Base-by-base conservation (phyloP, 2,329 filamentous ascomycete species). In the Paradendryphiella salina region DNA sequence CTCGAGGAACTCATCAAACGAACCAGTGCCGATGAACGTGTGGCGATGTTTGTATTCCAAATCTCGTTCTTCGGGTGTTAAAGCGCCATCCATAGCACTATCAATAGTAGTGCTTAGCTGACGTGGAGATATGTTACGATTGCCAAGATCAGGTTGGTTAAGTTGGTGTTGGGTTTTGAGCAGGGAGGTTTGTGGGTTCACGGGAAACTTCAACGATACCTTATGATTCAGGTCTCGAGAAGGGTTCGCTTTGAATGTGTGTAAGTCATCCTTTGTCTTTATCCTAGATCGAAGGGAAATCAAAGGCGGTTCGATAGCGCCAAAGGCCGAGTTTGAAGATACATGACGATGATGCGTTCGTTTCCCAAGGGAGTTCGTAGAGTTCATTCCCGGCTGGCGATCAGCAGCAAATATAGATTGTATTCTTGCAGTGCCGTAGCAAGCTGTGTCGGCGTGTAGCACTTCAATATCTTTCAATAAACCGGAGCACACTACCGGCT, bases 41-140 rank as follows among this genome's bases (percentile, higher is more conserved):
- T 66, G 65, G n/a, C 65, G 66, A 28, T 67, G 59, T 28, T 66
- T 61, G 51, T 69, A 69, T 33, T 66, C 60, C 3, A 67, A 50
- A 13, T 67, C 65, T 9, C 50, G 46, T 29, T 64, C 64, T 40
- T 50, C 44, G 17, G 44, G 41, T 2, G 45, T 40, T 32, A 52
- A 13, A 11, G 14, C 9, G 11, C 32, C 11, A 17, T 20, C 2
- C 20, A 3, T 18, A 1, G 17, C 28, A n/a, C 33, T 23, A 13
- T 26, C 28, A 15, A 26, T 40, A 20, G 44, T 23, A 28, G 38
- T 34, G 5, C 14, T 14, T 10, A 21, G 37, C 37, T 35, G 36
- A 34, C 34, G 6, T 7, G 34, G 29, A n/a, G 29, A 41, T 35
- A 46, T n/a, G 11, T 26, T 18, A 17, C 11, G 23, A 4, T 3